A percentile compares a stretch with the other conserved stretches of the same genome.
Conservation (phyloP, 1,284 basidiomycete genomes). For the Moesziomyces parantarcticus region DNA sequence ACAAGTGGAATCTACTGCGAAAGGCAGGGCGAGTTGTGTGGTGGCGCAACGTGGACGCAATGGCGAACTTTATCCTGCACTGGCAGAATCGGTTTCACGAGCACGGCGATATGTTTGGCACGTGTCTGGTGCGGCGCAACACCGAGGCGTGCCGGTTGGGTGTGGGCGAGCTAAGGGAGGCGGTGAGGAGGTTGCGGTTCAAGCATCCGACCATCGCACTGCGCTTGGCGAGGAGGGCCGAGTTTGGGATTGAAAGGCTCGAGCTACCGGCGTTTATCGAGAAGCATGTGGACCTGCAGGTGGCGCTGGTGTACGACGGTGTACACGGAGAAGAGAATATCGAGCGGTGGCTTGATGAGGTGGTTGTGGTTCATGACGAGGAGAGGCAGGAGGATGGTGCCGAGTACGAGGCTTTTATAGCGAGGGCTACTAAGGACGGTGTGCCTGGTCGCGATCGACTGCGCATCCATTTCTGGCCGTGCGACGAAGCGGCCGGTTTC, state of each 20-base stretch:
- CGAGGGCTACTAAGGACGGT: constrained; percentile 2
- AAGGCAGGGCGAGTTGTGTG: constrained; percentile 3
- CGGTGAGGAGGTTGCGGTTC: constrained; percentile 17
- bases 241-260: constrained; percentile 10
- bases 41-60: constrained; percentile 39
- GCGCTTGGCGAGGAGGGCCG: constrained; percentile 14
- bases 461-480: constrained; percentile 26
- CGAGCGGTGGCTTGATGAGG: constrained; percentile 28
- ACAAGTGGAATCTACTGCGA: constrained; percentile 8
- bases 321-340: constrained; percentile 10
- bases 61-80: constrained; percentile 47
- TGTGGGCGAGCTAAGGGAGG: constrained; percentile 10
- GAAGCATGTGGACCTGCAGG: constrained; percentile 30
- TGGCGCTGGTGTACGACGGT: constrained; percentile 35
- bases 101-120: constrained; percentile 46
- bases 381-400: constrained; percentile 4
- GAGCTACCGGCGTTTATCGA: constrained; percentile 10
- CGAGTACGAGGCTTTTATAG: constrained; percentile 7
- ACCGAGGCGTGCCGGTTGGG: neutral
- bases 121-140: constrained; percentile 10
- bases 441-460: constrained; percentile 25
- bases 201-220: constrained; percentile 28
- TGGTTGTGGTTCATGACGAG: constrained; percentile 11
- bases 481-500: neutral
- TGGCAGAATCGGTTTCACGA: constrained; percentile 37